Conservation (phyloP, 2,329 filamentous ascomycete species). For the Cladophialophora immunda region DNA sequence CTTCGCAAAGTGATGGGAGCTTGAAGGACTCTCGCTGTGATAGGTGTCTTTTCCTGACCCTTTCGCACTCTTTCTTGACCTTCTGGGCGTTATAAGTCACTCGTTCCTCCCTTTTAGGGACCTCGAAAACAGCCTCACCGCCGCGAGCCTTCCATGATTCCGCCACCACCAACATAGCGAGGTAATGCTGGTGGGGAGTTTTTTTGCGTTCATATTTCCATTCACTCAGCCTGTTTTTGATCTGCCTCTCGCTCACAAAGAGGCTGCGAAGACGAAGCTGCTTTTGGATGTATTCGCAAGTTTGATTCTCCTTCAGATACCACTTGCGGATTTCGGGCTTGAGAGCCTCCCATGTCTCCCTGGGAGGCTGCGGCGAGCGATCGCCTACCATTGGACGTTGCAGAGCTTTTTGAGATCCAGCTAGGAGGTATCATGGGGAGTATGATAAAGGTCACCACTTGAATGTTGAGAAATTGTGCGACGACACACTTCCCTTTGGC, state of each 20-base stretch:
- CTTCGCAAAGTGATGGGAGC: conserved; percentile 16
- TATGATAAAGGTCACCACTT: not conserved
- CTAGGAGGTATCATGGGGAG: not conserved
- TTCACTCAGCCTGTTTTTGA: conserved; percentile 35
- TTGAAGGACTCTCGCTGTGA: conserved; percentile 11
- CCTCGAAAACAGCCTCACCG: conserved; percentile 25
- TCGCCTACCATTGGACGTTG: conserved; percentile 22
- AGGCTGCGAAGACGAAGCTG: conserved; percentile 25
- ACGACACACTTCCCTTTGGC: not conserved
- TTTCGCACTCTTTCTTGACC: conserved; percentile 36
- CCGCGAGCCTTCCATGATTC: conserved; percentile 11
- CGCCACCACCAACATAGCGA: conserved; percentile 32
- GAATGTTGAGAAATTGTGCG: conserved; percentile 5
- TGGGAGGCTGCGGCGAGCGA: conserved; percentile 21
- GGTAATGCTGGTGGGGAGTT: conserved; percentile 29
- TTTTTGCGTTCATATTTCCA: conserved; percentile 38
- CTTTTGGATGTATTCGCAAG: conserved; percentile 24
- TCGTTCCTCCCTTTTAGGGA: conserved; percentile 29
- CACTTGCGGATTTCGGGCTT: conserved; percentile 24
- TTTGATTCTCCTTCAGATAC: conserved; percentile 34
- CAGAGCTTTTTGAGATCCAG: not conserved
- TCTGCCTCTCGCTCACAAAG: conserved; percentile 31
- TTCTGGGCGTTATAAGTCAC: conserved; percentile 21
- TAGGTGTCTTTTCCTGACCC: conserved; percentile 27
- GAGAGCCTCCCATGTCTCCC: conserved; percentile 32